A percentile compares a stretch with the other conserved stretches of the same genome.
Conservation (phyloP, 1,284 basidiomycete genomes). For the Apiotrichum gracile region DNA sequence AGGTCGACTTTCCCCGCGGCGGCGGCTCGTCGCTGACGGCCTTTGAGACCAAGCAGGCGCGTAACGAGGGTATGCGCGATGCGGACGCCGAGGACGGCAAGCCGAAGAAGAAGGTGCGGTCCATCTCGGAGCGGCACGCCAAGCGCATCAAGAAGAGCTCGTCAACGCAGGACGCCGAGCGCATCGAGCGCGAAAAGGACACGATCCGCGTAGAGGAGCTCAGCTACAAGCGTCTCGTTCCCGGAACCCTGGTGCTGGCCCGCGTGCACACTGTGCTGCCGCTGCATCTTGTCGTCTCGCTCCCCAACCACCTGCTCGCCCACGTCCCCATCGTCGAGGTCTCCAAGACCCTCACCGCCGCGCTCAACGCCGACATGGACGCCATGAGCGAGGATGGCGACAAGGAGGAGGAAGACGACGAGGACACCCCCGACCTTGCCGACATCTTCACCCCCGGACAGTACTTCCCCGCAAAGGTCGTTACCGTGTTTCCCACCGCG, state of each 20-base stretch:
- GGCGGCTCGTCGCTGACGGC: slow-evolving; percentile 69
- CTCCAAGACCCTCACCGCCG: slow-evolving; percentile 71
- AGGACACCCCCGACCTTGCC: slow-evolving; percentile 59
- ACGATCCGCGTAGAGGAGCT: slow-evolving; percentile 66
- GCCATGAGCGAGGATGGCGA: slow-evolving; percentile 53
- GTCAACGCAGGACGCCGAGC: slow-evolving; percentile 51
- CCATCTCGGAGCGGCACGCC: slow-evolving; percentile 33
- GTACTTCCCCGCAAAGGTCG: slow-evolving; percentile 75
- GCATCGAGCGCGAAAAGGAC: slow-evolving; percentile 42
- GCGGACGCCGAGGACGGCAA: slow-evolving; percentile 63
- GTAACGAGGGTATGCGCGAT: slow-evolving; percentile 77
- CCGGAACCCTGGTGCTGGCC: slow-evolving; percentile 80
- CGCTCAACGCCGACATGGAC: slow-evolving; percentile 49
- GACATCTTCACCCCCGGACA: slow-evolving; percentile 79
- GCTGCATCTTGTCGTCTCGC: slow-evolving; percentile 81
- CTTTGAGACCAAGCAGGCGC: slow-evolving; percentile 80
- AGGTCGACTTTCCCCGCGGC: slow-evolving; percentile 92
- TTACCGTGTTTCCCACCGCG: slow-evolving; percentile 40
- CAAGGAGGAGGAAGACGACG: slow-evolving; percentile 38
- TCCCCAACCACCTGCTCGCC: slow-evolving; percentile 90
- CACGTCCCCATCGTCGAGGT: slow-evolving; percentile 95
- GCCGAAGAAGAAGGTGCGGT: slow-evolving; percentile 31
- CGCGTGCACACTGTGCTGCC: slow-evolving; percentile 83
- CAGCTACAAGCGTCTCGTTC: slow-evolving; percentile 85
- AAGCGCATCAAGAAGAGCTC: slow-evolving; percentile 50